Percentiles rank a stretch among this genome's conserved stretches.
These are phyloP conservation scores for Wickerhamiella domercqiae DNA, from an alignment of 805 yeast genomes.

Conservation along the genomic window DNA sequence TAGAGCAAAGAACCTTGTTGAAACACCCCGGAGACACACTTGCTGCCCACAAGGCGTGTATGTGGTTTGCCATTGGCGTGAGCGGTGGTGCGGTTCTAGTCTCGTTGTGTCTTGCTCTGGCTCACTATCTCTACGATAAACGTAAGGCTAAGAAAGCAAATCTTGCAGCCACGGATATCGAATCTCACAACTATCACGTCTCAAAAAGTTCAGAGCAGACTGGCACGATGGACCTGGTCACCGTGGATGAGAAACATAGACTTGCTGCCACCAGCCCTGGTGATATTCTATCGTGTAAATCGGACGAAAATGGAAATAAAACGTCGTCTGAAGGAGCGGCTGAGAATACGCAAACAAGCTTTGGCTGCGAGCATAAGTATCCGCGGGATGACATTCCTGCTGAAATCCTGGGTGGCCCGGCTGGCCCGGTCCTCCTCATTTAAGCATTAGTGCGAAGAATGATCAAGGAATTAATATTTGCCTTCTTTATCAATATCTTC, in stretches of 20 bases:
- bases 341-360: not conserved
- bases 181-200: not conserved
- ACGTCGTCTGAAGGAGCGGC: not conserved
- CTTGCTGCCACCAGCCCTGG: not conserved
- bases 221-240: not conserved
- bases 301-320: not conserved
- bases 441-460: no score
- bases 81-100: conserved; percentile 9
- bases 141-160: not conserved
- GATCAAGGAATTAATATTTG: no score
- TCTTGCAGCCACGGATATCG: not conserved
- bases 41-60: conserved; percentile 9
- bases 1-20: conserved; percentile 12
- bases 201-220: no score
- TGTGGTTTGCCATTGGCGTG: conserved; percentile 12
- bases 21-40: conserved; percentile 6
- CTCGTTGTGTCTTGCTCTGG: not conserved
- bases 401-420: no score
- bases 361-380: no score
- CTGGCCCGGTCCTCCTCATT: no score
- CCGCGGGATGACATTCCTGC: no score
- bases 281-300: not conserved
- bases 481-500: no score
- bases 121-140: not conserved
- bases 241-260: not conserved